phyloP scores from a whole-genome alignment of 176 grass and related monocot species.

The Paspalum notatum region DNA sequence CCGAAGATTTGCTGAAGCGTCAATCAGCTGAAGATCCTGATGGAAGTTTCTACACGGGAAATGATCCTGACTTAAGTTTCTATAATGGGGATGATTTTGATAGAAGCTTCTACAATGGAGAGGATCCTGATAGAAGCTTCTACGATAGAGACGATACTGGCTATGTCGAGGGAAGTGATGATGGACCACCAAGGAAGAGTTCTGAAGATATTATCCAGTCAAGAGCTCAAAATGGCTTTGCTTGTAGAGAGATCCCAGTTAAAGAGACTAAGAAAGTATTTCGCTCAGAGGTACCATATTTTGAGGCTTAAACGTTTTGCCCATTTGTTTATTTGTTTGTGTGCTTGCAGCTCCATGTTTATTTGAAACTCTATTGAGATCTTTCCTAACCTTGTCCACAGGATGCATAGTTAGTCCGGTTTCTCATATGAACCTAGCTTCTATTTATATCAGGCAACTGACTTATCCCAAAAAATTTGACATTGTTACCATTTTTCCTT shows the following conservation, averaged over 20 bases:
- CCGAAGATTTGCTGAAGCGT: conserved; percentile 46
- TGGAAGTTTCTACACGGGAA: conserved; percentile 58
- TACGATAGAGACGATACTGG: conserved; percentile 49
- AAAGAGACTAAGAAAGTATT: conserved; percentile 65
- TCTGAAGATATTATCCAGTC: conserved; percentile 69
- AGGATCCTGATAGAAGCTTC: conserved; percentile 58
- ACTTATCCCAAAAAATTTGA: not conserved
- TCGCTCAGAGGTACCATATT: conserved; percentile 61
- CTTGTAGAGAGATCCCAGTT: conserved; percentile 65
- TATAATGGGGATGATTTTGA: conserved; percentile 40
- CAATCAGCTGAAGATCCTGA: conserved; percentile 47
- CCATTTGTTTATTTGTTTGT: conserved; percentile 12
- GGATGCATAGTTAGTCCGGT: not conserved
- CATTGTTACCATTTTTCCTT: not conserved
- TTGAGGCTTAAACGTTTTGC: not conserved
- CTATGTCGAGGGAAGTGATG: conserved; percentile 46
- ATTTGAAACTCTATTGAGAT: not conserved
- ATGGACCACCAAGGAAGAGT: conserved; percentile 40
- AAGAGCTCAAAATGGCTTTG: conserved; percentile 60
- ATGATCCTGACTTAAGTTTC: conserved; percentile 43
- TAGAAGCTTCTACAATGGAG: conserved; percentile 31
- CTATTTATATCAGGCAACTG: not conserved
- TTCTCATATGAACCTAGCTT: not conserved
- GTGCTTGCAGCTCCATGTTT: no score
- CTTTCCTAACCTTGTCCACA: not conserved